Percentiles rank a stretch among this genome's conserved stretches.
These are phyloP conservation scores for Pezizomycotina sp. DNA, from an alignment of 2,329 filamentous ascomycete genomes.

Conservation along the genomic window DNA sequence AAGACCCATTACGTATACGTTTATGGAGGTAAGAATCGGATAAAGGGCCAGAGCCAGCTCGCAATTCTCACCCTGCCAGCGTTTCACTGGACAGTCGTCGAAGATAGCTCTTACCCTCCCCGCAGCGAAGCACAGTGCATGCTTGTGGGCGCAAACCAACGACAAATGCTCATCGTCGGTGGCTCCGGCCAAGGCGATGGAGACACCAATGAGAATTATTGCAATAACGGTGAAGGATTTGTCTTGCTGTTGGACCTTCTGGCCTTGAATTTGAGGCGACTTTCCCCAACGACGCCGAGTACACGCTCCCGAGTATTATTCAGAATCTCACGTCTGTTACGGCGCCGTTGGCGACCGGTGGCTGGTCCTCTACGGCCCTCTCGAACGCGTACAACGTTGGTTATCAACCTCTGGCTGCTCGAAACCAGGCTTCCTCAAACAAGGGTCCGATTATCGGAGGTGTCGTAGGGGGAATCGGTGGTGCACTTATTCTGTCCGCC, in stretches of 20 bases:
- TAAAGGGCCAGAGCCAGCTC: constrained; percentile 13
- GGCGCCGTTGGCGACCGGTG: constrained; percentile 4
- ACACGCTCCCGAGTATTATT: no score
- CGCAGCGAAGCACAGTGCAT: constrained; percentile 17
- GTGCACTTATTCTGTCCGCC: no score
- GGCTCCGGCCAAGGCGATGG: constrained; percentile 6
- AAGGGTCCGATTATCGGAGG: constrained; percentile 15
- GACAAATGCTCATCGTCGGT: constrained; percentile 18
- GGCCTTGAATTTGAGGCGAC: no score
- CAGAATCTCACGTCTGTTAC: no score
- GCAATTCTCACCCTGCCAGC: constrained; percentile 14
- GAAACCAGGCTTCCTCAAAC: constrained; percentile 9
- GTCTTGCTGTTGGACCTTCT: no score
- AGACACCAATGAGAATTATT: no score
- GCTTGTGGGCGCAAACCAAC: constrained; percentile 9
- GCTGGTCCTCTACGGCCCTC: constrained; percentile 13
- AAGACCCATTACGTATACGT: constrained; percentile 18
- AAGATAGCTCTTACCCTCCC: constrained; percentile 9
- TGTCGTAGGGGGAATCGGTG: constrained; percentile 15
- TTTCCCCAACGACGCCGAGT: no score
- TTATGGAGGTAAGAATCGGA: constrained; percentile 16
- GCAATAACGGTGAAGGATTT: no score
- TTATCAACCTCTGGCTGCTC: constrained; percentile 11
- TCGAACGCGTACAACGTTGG: constrained; percentile 8
- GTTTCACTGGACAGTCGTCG: constrained; percentile 12